These are phyloP conservation scores for Fusarium armeniacum DNA, from an alignment of 2,329 filamentous ascomycete genomes.

Conservation along the genomic window DNA sequence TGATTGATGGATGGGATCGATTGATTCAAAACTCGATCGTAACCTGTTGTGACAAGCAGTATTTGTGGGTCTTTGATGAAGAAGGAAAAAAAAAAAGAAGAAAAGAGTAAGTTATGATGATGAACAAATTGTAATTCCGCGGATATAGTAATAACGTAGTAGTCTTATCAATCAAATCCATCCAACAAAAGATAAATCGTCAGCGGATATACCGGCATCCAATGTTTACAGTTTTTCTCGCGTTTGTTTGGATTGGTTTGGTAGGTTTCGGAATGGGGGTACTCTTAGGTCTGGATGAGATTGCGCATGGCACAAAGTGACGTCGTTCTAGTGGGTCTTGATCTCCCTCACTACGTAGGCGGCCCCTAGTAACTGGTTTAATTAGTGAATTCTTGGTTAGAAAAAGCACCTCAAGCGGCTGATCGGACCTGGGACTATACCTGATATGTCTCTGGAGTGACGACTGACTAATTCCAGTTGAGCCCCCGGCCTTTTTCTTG, in stretches of 20 bases:
- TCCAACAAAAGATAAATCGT: background rate
- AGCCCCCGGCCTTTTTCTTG: background rate
- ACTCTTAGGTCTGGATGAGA: slow-evolving; percentile 12
- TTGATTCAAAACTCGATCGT: background rate
- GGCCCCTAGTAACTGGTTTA: slow-evolving; percentile 5
- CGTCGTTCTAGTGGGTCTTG: slow-evolving; percentile 8
- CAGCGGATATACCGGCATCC: slow-evolving; percentile 11
- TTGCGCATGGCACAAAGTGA: slow-evolving; percentile 19
- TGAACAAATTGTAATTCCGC: background rate
- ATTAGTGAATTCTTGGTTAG: slow-evolving; percentile 6
- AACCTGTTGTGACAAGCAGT: background rate
- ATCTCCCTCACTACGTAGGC: slow-evolving; percentile 24
- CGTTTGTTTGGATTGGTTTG: too few species aligned
- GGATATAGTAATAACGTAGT: background rate
- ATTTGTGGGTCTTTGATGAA: background rate
- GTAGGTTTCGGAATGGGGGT: too few species aligned
- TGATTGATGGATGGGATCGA: background rate
- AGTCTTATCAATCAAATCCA: background rate
- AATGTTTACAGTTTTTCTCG: background rate
- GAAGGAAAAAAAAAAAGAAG: too few species aligned
- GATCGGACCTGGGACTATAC: slow-evolving; percentile 21
- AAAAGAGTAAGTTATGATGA: background rate
- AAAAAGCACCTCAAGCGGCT: slow-evolving; percentile 13
- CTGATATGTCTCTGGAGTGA: slow-evolving; percentile 16
- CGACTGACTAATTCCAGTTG: slow-evolving; percentile 39